phyloP scores from a whole-genome alignment of 1,284 basidiomycete species.

The Schizophyllum amplum region DNA sequence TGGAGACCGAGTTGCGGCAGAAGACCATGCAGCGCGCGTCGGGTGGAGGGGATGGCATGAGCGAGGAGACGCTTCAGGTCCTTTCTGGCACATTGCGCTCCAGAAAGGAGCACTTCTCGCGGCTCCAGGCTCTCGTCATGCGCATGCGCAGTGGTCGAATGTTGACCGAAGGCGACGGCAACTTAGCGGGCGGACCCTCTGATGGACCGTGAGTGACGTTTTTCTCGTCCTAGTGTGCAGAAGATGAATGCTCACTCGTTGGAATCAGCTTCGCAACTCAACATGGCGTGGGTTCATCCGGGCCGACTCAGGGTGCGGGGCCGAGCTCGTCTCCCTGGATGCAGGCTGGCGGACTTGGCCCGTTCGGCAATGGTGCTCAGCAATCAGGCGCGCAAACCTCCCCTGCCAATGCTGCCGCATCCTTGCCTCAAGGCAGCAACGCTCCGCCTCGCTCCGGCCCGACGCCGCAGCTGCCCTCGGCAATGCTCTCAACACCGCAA shows the following conservation, averaged over 20 bases:
- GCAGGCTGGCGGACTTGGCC: conserved; percentile 7
- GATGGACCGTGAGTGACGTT: conserved; percentile 6
- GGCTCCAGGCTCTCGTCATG: conserved; percentile 24
- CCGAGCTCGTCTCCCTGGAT: conserved; percentile 12
- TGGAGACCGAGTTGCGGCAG: conserved; percentile 15
- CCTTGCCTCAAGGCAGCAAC: conserved; percentile 21
- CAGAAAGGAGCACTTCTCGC: conserved; percentile 26
- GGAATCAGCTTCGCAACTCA: background rate
- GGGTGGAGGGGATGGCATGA: conserved; percentile 17
- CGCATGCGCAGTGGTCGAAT: conserved; percentile 8
- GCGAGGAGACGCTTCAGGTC: conserved; percentile 22
- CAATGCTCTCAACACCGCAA: conserved; percentile 5
- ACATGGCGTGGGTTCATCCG: conserved; percentile 3
- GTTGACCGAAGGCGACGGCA: conserved; percentile 1
- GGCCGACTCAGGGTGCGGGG: conserved; percentile 6
- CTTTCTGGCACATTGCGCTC: conserved; percentile 22
- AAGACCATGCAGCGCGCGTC: conserved; percentile 18
- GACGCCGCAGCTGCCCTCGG: conserved; percentile 19
- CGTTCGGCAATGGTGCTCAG: conserved; percentile 1
- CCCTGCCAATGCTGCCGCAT: conserved; percentile 2
- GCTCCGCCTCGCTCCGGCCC: conserved; percentile 24
- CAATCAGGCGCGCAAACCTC: background rate
- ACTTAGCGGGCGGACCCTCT: background rate
- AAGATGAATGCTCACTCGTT: background rate
- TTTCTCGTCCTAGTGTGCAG: background rate